phyloP scores from a whole-genome alignment of 148 eudicot species.

The Rhododendron griersonianum region DNA sequence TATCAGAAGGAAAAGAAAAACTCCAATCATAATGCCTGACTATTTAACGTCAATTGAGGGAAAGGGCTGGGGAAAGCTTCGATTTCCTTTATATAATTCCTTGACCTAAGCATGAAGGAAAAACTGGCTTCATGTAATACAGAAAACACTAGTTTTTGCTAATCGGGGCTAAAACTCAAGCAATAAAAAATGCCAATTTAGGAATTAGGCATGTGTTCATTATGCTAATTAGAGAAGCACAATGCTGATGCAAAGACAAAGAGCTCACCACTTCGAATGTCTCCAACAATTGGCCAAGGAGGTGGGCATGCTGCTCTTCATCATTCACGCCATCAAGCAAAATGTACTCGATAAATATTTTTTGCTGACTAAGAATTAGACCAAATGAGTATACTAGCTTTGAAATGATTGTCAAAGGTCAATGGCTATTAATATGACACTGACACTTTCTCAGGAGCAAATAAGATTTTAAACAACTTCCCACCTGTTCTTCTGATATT shows the following conservation, averaged over 20 bases:
- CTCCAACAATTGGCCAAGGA: conserved; percentile 80
- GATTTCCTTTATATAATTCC: not conserved
- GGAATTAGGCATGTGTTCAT: not conserved
- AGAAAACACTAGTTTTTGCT: not conserved
- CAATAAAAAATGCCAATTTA: too few relatives aligned
- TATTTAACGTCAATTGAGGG: not conserved
- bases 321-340: conserved; percentile 98
- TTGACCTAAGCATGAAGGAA: not conserved
- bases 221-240: not conserved
- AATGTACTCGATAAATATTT: conserved; percentile 93
- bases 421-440: not conserved
- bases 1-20: not conserved
- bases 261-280: conserved; percentile 80
- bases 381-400: conserved; percentile 14
- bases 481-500: conserved; percentile 76
- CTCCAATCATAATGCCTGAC: not conserved
- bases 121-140: not conserved
- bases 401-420: not conserved
- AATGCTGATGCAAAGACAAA: conserved; percentile 2
- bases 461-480: not conserved
- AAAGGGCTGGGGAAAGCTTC: not conserved
- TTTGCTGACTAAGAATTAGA: conserved; percentile 68
- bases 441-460: not conserved
- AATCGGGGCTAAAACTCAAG: too few relatives aligned
- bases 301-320: conserved; percentile 88